phyloP scores from a whole-genome alignment of 257 asterid genomes.

The Misopates orontium region DNA sequence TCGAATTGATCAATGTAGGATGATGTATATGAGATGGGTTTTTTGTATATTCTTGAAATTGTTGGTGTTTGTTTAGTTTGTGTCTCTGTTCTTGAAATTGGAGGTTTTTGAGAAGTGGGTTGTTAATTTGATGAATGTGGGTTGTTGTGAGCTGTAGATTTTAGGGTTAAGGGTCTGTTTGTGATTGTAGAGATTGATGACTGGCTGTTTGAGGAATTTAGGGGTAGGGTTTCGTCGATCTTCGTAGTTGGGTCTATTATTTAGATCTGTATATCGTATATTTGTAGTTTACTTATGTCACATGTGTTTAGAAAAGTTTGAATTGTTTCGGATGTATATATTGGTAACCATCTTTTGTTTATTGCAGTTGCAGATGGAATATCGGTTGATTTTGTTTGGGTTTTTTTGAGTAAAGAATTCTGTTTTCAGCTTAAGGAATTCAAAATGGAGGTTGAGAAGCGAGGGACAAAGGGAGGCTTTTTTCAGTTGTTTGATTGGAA shows the following conservation, averaged over 20 bases:
- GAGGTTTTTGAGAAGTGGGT: conserved; percentile 32
- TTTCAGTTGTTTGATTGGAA: conserved; percentile 98
- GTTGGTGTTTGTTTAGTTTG: conserved; percentile 6
- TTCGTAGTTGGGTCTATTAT: conserved; percentile 25
- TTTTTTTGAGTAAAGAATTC: conserved; percentile 13
- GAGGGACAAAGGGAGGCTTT: conserved; percentile 78
- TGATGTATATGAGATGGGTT: too few species aligned
- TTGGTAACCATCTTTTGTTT: conserved; percentile 5
- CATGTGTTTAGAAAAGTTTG: conserved; percentile 13
- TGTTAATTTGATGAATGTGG: conserved; percentile 27
- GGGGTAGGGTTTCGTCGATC: conserved; percentile 30
- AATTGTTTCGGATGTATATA: conserved; percentile 14
- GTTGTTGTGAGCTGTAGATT: conserved; percentile 5
- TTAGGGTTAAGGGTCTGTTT: background rate
- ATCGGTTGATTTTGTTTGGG: conserved; percentile 32
- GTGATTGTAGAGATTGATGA: conserved; percentile 5
- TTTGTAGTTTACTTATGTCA: too few species aligned
- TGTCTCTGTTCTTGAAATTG: conserved; percentile 24
- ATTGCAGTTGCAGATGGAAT: conserved; percentile 44
- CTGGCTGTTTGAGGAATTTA: background rate
- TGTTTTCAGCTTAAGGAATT: conserved; percentile 22
- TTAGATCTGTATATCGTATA: too few species aligned
- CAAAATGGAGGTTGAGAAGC: conserved; percentile 89
- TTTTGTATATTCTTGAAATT: conserved; percentile 30
- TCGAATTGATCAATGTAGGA: too few species aligned